Percentiles rank a stretch among this genome's conserved stretches.
phyloP scores from a whole-genome alignment of 2,329 filamentous ascomycete genomes.

The Cordyceps cateniannulata region DNA sequence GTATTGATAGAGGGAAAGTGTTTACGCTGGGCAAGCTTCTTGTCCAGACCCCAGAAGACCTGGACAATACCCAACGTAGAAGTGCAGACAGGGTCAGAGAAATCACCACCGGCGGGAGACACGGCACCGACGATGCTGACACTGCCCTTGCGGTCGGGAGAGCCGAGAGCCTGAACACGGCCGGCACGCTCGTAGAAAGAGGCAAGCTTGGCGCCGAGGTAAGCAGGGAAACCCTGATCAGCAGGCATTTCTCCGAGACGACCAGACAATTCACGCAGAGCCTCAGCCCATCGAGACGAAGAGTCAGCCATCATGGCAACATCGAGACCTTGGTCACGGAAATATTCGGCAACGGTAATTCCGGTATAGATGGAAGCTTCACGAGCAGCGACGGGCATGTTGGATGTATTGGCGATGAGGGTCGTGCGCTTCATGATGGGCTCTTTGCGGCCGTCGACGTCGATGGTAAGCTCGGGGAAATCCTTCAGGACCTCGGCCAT shows the following conservation, averaged over 20 bases:
- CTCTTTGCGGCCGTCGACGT: constrained; percentile 88
- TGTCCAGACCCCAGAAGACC: constrained; percentile 99
- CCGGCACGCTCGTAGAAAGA: constrained; percentile 99
- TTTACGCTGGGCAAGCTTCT: constrained; percentile 98
- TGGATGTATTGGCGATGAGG: constrained; percentile 97
- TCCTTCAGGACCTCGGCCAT: constrained; percentile 99
- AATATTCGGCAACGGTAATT: constrained; percentile 93
- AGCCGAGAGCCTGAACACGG: constrained; percentile 76
- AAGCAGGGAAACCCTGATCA: constrained; percentile 98
- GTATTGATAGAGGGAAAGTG: constrained; percentile 99
- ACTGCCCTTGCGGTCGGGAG: constrained; percentile 81
- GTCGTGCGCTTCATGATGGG: constrained; percentile 99
- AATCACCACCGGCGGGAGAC: constrained; percentile 96
- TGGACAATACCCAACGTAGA: constrained; percentile 95
- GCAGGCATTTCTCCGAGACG: constrained; percentile 99
- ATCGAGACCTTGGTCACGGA: constrained; percentile 92
- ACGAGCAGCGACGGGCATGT: constrained; percentile 98
- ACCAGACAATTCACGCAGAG: constrained; percentile 96
- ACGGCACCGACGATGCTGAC: constrained; percentile 98
- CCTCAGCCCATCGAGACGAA: constrained; percentile 95
- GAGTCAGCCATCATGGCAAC: constrained; percentile 99
- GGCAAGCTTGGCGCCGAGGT: constrained; percentile 91
- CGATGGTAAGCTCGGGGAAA: constrained; percentile 95
- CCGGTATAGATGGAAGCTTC: constrained; percentile 98
- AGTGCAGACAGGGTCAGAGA: constrained; percentile 94